These are phyloP conservation scores for Serendipita vermifera DNA, from an alignment of 768 basidiomycete genomes.

Conservation along the genomic window DNA sequence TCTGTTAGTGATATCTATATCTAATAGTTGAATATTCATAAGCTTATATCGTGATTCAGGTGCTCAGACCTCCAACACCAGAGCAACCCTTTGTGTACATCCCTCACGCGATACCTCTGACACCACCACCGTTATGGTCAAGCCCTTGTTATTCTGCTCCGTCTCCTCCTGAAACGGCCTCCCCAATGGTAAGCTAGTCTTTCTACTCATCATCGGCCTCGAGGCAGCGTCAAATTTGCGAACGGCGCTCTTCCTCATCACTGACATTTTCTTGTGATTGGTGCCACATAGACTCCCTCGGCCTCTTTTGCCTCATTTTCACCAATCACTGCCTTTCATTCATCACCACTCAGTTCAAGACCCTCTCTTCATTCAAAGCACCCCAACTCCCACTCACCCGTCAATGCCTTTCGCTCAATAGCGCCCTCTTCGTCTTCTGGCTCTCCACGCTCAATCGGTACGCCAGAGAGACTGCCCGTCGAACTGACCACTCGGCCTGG, in stretches of 20 bases:
- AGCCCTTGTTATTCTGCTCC: slow-evolving; percentile 4
- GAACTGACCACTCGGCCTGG: background rate
- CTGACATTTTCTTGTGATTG: background rate
- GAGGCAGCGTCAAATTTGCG: too few relatives aligned
- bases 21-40: background rate
- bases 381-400: background rate
- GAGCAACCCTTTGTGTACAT: background rate
- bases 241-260: too few relatives aligned
- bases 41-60: background rate
- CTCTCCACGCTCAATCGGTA: background rate
- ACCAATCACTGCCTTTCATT: background rate
- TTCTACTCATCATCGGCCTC: too few relatives aligned
- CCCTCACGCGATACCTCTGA: slow-evolving; percentile 1
- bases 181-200: background rate
- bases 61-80: background rate
- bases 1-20: background rate
- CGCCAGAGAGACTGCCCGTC: background rate
- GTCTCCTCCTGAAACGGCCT: background rate
- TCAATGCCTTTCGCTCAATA: background rate
- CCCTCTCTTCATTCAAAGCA: background rate
- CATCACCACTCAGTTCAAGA: background rate
- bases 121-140: background rate
- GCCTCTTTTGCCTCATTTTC: background rate
- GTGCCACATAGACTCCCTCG: background rate
- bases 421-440: background rate